phyloP scores from a whole-genome alignment of 2,329 filamentous ascomycete genomes.

The Sporothrix protearum region DNA sequence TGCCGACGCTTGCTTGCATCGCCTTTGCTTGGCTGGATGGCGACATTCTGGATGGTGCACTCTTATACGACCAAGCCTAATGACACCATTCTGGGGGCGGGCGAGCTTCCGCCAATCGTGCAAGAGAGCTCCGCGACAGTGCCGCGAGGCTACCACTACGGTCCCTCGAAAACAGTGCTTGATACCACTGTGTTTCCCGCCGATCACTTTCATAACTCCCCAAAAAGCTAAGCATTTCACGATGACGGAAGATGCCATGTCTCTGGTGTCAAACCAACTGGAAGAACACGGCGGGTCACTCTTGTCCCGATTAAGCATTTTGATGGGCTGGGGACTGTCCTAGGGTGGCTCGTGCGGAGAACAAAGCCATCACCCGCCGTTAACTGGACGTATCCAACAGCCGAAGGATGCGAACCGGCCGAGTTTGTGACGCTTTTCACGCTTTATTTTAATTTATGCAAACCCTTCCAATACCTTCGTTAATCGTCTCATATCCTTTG shows the following conservation, averaged over 20 bases:
- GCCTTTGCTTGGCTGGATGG: constrained; percentile 10
- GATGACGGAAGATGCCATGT: constrained; percentile 14
- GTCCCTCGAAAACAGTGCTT: not conserved
- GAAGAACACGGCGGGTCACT: not conserved
- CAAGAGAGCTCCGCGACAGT: not conserved
- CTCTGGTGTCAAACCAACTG: not conserved
- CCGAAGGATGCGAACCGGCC: not conserved
- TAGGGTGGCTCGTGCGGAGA: not conserved
- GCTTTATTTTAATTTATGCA: not conserved
- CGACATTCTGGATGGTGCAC: not conserved
- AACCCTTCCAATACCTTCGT: not conserved
- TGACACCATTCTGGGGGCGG: constrained; percentile 6
- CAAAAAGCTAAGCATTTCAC: not conserved
- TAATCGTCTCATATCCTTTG: not conserved
- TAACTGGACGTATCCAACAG: not conserved
- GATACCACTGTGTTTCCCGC: not conserved
- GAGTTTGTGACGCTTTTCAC: not conserved
- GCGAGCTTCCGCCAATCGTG: not conserved
- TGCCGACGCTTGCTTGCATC: not conserved
- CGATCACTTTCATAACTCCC: not conserved
- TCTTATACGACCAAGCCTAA: not conserved
- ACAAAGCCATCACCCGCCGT: not conserved
- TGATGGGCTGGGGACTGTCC: not conserved
- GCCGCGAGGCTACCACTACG: not conserved
- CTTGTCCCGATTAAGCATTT: not conserved